Conservation (phyloP, 163 green algal species). For the Scenedesmus sp. region DNA sequence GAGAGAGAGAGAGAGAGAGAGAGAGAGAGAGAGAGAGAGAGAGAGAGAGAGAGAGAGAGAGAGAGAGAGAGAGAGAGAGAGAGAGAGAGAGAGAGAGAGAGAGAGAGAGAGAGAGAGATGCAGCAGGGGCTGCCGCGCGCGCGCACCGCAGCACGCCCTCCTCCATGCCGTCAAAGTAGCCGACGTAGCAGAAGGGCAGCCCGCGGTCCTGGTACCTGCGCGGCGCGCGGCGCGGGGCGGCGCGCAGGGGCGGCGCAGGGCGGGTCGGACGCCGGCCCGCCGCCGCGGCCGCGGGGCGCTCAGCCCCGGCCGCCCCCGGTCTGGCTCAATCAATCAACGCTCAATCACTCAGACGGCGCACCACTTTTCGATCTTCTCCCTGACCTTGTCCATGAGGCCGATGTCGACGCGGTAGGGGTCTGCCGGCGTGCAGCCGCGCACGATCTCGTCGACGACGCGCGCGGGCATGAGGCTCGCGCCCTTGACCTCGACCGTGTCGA, state of each 20-base stretch:
- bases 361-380: conserved; percentile 67
- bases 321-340: conserved; percentile 10
- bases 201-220: conserved; percentile 90
- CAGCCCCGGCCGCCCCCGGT: no score
- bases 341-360: conserved; percentile 30
- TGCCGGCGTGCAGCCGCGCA: conserved; percentile 54
- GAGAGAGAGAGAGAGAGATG: no score
- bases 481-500: conserved; percentile 75
- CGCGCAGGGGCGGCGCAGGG: no score
- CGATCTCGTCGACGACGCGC: conserved; percentile 55
- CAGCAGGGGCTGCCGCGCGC: no score
- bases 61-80: no score
- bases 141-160: conserved; percentile 70
- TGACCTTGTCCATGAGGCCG: conserved; percentile 68
- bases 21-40: no score
- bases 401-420: conserved; percentile 67
- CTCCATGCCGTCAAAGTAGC: conserved; percentile 91
- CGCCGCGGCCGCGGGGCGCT: no score
- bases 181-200: conserved; percentile 85
- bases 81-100: no score
- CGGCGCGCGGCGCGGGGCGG: background rate
- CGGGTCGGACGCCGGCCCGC: no score
- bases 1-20: no score
- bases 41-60: no score
- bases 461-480: conserved; percentile 74